phyloP scores from a whole-genome alignment of 139 green algal species.

The Chlamydomonas urium region DNA sequence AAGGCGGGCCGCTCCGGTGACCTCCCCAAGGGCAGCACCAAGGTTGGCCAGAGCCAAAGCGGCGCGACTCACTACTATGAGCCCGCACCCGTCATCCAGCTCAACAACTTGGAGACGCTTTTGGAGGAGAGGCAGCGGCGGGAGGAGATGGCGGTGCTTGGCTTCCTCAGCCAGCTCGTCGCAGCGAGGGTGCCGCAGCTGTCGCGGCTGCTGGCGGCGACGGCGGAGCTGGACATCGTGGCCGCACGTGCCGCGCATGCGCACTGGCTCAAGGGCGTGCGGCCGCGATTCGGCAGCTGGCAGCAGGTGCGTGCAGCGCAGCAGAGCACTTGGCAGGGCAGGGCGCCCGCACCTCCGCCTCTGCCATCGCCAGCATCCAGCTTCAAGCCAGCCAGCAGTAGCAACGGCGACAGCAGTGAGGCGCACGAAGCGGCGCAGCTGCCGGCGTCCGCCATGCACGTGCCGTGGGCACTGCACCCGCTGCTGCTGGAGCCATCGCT shows the following conservation, averaged over 20 bases:
- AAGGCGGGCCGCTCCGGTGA: conserved; percentile 55
- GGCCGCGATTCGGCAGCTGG: background rate
- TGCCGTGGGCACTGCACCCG: conserved; percentile 46
- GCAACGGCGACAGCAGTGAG: too few relatives aligned
- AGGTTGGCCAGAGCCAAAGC: conserved; percentile 29
- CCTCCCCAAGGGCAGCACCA: conserved; percentile 56
- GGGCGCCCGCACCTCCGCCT: too few relatives aligned
- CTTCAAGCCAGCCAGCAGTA: too few relatives aligned
- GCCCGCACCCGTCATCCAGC: conserved; percentile 56
- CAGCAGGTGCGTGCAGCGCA: too few relatives aligned
- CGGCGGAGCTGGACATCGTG: conserved; percentile 63
- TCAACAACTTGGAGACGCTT: conserved; percentile 77
- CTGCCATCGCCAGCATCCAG: too few relatives aligned
- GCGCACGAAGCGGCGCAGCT: too few relatives aligned
- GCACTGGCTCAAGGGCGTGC: conserved; percentile 1
- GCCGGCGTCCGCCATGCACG: conserved; percentile 14
- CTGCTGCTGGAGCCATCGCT: conserved; percentile 49
- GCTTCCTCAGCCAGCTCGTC: background rate
- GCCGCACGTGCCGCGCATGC: conserved; percentile 58
- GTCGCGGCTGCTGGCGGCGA: conserved; percentile 25
- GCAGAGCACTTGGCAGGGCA: too few relatives aligned
- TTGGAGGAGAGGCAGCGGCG: conserved; percentile 54
- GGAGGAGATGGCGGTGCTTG: conserved; percentile 43
- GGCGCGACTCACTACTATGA: conserved; percentile 87
- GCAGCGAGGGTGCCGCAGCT: conserved; percentile 12